Evolutionary conservation across 768 basidiomycete genomes (phyloP), one percentile per base, ranked within the genome.

Genomic region (Pulveroboletus sp.): DNA sequence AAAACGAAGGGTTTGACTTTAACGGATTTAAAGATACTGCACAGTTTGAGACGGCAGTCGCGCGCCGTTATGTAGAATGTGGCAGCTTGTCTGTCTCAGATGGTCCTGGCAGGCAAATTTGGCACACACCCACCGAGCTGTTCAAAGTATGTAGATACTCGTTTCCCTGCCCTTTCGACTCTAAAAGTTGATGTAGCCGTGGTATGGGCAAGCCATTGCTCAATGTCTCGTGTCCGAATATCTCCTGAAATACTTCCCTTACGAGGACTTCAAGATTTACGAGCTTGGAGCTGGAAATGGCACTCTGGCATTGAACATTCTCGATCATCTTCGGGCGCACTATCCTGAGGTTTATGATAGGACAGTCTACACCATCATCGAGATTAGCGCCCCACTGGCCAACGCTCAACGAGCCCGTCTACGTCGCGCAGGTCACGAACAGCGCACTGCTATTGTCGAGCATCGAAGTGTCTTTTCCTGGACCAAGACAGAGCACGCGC

Each of bases 201-300:
- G 87, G 79, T 99, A 95, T 62, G 95, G 93, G 21, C 85, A 85
- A 63, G 87, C 94, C 35, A 82, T 98, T 43, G 91, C 88, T 10
- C 83, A 85, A 48, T 95, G 91, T 61, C 79, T 98, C 27, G 85
- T 91, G 19, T 85, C 89, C 1, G 89, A 94, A 58, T 97, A 99
- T 69, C 81, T 97, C 61, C 79, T 94, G 53, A 93, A 94, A 63
- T 88, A 93, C 64, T 98, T 91, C 67, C 95, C 95, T 1, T 95
- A 97, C 63, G 87, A 97, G 69, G 94, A 97, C 66, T 84, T 98
- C 56, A 81, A 90, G 53, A 85, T 99, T 44, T 98, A 97, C 73
- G 97, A 99, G 68, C 87, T 99, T 58, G 97, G 97, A 31, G 97
- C 94, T 2, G 97, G 97, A 35, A 99, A 99, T 61, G 97, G 97